These are phyloP conservation scores for Tricholoma bakamatsutake DNA, from an alignment of 768 basidiomycete species.

Conservation along the genomic window DNA sequence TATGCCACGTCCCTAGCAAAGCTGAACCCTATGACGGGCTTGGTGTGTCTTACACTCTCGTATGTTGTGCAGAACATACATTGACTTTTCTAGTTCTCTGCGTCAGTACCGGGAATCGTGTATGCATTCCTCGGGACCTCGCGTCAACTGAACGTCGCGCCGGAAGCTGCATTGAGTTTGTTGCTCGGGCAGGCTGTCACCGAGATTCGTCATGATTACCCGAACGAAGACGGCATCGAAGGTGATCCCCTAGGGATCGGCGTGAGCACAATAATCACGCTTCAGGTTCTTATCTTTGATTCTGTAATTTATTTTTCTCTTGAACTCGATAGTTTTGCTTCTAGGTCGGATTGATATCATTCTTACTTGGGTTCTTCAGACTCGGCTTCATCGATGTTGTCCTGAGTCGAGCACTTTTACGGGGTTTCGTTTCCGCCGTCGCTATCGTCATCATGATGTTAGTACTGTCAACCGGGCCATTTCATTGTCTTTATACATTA, in stretches of 20 bases:
- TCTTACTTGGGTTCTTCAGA: slow-evolving; percentile 79
- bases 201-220: slow-evolving; percentile 50
- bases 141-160: slow-evolving; percentile 74
- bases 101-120: slow-evolving; percentile 80
- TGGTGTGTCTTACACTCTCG: slow-evolving; percentile 44
- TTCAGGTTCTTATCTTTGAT: slow-evolving; percentile 51
- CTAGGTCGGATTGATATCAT: slow-evolving; percentile 81
- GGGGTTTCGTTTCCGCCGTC: slow-evolving; percentile 84
- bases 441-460: slow-evolving; percentile 83
- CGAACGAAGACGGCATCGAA: slow-evolving; percentile 35
- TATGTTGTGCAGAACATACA: background rate
- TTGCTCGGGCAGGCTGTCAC: slow-evolving; percentile 83
- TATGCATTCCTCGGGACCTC: slow-evolving; percentile 91
- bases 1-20: slow-evolving; percentile 88
- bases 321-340: background rate
- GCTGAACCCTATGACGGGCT: slow-evolving; percentile 77
- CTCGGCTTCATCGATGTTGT: slow-evolving; percentile 94
- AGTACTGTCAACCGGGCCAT: slow-evolving; percentile 18
- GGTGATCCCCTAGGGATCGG: slow-evolving; percentile 54
- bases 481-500: background rate
- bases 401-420: slow-evolving; percentile 79
- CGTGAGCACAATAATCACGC: slow-evolving; percentile 75
- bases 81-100: slow-evolving; percentile 53
- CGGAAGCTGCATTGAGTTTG: slow-evolving; percentile 84
- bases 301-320: background rate